Conservation (phyloP, 208 protist species). For the Wallacemonas sp. region DNA sequence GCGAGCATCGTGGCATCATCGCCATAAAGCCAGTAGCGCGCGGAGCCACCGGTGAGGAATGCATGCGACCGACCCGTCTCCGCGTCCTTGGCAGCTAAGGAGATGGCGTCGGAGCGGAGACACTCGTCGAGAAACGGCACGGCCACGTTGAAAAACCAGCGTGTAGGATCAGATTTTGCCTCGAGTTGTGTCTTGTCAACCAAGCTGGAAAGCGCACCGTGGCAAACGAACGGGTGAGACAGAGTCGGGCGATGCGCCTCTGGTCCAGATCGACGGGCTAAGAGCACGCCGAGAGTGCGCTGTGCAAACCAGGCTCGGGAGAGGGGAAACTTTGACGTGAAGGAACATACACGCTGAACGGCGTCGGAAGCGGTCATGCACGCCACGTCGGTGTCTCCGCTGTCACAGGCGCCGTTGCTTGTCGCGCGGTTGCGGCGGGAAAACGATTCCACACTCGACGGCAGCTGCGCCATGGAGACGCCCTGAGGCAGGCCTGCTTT, state of each 20-base stretch:
- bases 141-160: conserved; percentile 1
- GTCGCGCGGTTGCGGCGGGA: background rate
- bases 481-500: conserved; percentile 74
- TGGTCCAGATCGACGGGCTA: too few species aligned
- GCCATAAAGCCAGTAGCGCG: background rate
- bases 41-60: background rate
- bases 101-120: background rate
- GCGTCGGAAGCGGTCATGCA: too few species aligned
- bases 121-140: background rate
- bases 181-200: background rate
- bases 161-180: background rate
- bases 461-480: conserved; percentile 22
- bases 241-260: too few species aligned
- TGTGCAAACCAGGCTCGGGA: conserved; percentile 58
- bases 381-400: too few species aligned
- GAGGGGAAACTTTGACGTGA: conserved; percentile 33
- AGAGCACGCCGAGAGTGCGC: conserved; percentile 17
- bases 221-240: too few species aligned
- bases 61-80: too few species aligned
- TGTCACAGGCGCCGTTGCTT: too few species aligned
- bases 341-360: background rate
- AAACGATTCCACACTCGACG: background rate
- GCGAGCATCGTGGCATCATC: background rate
- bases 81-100: background rate
- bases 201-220: too few species aligned